Base-by-base conservation (phyloP, 2,329 filamentous ascomycete species). In the Macrophomina pseudophaseolina region DNA sequence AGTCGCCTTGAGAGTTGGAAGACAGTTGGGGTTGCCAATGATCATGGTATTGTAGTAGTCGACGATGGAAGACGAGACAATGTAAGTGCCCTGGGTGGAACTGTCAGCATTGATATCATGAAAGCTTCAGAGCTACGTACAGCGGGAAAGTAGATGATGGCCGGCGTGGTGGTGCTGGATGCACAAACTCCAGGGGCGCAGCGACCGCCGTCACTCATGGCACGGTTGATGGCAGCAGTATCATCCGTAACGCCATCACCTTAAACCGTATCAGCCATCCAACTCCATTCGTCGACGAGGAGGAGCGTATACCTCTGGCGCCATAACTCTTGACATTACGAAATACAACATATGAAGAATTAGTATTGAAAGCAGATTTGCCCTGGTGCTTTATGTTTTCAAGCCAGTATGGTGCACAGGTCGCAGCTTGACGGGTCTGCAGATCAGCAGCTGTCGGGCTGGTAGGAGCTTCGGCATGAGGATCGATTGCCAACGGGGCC, bases 21-120 rank as follows among this genome's bases (percentile, higher is more conserved):
- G 75, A 56, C 83, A 81, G 68, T 83, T 86, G 2, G 87, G 84
- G 68, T 89, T 86, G 48, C 87, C 87, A 65, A 90, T 81, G 14
- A 90, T 76, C 74, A 88, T 84, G 5, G 88, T 90, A 68, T 86
- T 85, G 75, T 89, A 90, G 71, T 87, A 88, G 71, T 87, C 82
- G 64, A 88, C 82, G 68, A 91, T 87, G 2, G 85, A 80, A 0
- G 79, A 77, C 49, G 82, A 87, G 66, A 88, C 81, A 1, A 86
- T 60, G 69, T 91, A 91, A 0, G 83, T 88, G 51, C 87, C 87
- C 18, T 66, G 9, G 16, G 9, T 5, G 5, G 3, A 1, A 18
- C 7, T 5, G 11, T 56, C 6, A 40, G 32, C 40, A 23, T 32
- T 58, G 38, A 30, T 1, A 4, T 14, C 1, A 18, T 11, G 8